phyloP scores from a whole-genome alignment of 768 basidiomycete species.

The Pleurotus ostreatus region DNA sequence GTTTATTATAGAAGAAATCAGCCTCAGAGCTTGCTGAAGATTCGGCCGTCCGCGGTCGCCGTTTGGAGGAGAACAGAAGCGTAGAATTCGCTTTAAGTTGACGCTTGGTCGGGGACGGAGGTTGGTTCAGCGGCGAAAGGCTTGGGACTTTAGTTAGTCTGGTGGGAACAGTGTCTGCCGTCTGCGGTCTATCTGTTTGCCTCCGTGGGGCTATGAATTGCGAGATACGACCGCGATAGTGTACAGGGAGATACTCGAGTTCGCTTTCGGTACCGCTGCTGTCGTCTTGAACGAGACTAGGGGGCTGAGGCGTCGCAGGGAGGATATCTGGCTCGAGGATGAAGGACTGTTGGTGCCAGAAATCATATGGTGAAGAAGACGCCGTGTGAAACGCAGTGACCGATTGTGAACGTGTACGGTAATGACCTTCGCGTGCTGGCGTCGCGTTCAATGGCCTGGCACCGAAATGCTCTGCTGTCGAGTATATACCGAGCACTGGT shows the following conservation, averaged over 20 bases:
- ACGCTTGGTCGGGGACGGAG: neutral
- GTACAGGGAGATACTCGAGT: conserved; percentile 1
- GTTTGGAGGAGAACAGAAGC: conserved; percentile 4
- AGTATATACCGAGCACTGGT: neutral
- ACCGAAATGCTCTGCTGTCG: neutral
- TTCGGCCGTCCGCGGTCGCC: neutral
- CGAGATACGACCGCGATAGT: neutral
- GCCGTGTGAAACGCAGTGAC: conserved; percentile 4
- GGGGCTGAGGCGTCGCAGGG: neutral
- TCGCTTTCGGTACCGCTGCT: conserved; percentile 6
- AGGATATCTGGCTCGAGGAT: conserved; percentile 4
- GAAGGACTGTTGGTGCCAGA: conserved; percentile 8
- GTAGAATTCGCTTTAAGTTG: conserved; percentile 1
- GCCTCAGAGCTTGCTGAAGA: conserved; percentile 5
- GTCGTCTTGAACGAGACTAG: conserved; percentile 2
- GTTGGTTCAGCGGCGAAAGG: neutral
- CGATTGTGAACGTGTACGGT: conserved; percentile 7
- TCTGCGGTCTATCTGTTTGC: neutral
- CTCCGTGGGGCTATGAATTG: conserved; percentile 1
- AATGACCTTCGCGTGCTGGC: conserved; percentile 6
- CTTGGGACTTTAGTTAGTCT: conserved; percentile 1
- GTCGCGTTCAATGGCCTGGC: conserved; percentile 1
- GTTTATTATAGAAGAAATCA: neutral
- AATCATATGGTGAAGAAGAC: conserved; percentile 5
- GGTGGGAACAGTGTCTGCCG: neutral